These are phyloP conservation scores for Aegilops speltoides DNA, from an alignment of 176 grass and related monocot genomes.

Conservation along the genomic window DNA sequence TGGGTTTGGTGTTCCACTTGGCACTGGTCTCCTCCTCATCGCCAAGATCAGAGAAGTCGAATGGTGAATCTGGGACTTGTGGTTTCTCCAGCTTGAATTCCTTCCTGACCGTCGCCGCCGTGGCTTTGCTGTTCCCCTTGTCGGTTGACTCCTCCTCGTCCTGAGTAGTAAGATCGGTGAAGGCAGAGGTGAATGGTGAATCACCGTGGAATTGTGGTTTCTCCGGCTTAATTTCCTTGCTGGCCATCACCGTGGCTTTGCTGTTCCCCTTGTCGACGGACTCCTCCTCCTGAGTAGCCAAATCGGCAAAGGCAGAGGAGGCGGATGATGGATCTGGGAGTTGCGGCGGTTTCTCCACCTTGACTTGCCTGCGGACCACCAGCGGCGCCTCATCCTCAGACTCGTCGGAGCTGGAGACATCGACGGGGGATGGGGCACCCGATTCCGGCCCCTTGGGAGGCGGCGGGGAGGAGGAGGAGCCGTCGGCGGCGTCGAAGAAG, in stretches of 20 bases:
- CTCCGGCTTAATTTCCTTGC: background rate
- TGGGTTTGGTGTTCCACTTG: background rate
- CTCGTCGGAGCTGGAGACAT: background rate
- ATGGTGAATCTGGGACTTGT: background rate
- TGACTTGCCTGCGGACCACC: background rate
- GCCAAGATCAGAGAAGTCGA: background rate
- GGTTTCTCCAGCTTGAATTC: background rate
- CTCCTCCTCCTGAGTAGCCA: background rate
- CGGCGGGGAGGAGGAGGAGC: conserved; percentile 6
- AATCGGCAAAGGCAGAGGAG: background rate
- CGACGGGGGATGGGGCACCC: background rate
- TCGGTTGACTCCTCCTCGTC: background rate
- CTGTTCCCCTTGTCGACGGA: background rate
- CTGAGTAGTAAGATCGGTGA: background rate
- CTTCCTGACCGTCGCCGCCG: background rate
- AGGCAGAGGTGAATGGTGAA: background rate
- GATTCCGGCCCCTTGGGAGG: background rate
- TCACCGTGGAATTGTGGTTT: background rate
- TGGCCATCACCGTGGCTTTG: background rate
- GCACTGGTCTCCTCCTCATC: background rate
- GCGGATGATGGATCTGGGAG: background rate
- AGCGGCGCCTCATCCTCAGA: background rate
- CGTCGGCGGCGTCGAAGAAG: background rate
- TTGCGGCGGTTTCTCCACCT: background rate
- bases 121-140: too few species aligned